Percentiles rank a stretch among this genome's conserved stretches.
Conservation (phyloP, 225 moss, liverwort and hornwort species). For the Neckera pumila region DNA sequence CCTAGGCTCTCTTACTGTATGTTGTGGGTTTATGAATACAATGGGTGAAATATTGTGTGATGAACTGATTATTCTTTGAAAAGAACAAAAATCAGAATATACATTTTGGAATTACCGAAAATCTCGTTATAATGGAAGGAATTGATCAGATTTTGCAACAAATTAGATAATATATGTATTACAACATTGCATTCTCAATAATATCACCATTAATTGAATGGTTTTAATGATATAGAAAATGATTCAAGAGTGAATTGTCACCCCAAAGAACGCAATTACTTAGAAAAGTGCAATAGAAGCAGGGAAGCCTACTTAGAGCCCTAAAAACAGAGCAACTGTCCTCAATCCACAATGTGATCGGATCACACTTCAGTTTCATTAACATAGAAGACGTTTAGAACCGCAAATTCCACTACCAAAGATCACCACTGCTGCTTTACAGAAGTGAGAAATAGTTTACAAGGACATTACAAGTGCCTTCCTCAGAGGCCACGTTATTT, state of each 20-base stretch:
- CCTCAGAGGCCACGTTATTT: neutral
- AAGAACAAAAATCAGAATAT: neutral
- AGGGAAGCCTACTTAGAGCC: neutral
- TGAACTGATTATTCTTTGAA: neutral
- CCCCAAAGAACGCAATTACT: neutral
- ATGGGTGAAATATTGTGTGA: neutral
- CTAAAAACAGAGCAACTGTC: neutral
- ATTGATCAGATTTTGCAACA: neutral
- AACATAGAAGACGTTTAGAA: neutral
- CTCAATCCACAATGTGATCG: neutral
- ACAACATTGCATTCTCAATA: no score
- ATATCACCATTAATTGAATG: no score
- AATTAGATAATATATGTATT: neutral
- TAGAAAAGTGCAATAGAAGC: neutral
- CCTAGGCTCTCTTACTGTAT: no score
- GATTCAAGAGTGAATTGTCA: neutral
- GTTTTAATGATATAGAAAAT: neutral
- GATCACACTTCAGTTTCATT: neutral
- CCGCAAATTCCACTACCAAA: neutral
- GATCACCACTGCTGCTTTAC: slow-evolving; percentile 1
- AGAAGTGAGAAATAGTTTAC: slow-evolving; percentile 9
- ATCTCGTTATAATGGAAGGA: neutral
- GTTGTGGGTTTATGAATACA: neutral
- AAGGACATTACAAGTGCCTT: neutral
- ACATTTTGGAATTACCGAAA: neutral